Conservation (phyloP, 495 filamentous ascomycete genomes). For the Corynascus novoguineensis region DNA sequence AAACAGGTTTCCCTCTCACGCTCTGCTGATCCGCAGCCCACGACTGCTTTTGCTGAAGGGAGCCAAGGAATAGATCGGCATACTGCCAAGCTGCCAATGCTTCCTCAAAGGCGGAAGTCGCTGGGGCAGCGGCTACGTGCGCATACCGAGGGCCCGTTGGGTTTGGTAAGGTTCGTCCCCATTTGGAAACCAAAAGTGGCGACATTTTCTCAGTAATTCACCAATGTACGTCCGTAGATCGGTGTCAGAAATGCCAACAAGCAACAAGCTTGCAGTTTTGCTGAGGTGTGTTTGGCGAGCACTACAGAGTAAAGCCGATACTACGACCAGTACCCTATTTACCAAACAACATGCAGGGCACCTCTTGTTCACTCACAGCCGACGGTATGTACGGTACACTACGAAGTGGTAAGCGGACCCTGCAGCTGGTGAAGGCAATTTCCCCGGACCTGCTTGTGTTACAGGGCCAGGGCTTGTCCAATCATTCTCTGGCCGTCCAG, state of each 20-base stretch:
- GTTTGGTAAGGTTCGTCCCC: neutral
- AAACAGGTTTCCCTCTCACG: slow-evolving; percentile 14
- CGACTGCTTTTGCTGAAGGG: neutral
- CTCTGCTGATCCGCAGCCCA: neutral
- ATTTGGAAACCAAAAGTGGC: neutral
- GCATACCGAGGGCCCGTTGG: neutral
- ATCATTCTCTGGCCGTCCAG: too few relatives aligned
- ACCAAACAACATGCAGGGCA: too few relatives aligned
- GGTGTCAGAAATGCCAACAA: neutral
- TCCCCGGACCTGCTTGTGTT: too few relatives aligned
- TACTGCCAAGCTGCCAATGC: neutral
- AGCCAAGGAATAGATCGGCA: neutral
- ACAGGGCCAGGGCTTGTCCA: too few relatives aligned
- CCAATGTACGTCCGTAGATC: neutral
- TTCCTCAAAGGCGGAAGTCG: neutral
- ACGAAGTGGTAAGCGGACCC: too few relatives aligned
- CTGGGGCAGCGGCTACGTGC: neutral
- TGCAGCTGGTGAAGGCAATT: too few relatives aligned
- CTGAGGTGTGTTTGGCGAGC: neutral
- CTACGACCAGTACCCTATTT: too few relatives aligned
- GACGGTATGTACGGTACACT: too few relatives aligned
- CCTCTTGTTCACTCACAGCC: too few relatives aligned
- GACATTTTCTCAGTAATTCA: neutral
- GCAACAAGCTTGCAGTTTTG: too few relatives aligned
- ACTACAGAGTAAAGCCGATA: neutral